These are phyloP conservation scores for Davidsoniella virescens DNA, from an alignment of 2,329 filamentous ascomycete species.

Conservation along the genomic window DNA sequence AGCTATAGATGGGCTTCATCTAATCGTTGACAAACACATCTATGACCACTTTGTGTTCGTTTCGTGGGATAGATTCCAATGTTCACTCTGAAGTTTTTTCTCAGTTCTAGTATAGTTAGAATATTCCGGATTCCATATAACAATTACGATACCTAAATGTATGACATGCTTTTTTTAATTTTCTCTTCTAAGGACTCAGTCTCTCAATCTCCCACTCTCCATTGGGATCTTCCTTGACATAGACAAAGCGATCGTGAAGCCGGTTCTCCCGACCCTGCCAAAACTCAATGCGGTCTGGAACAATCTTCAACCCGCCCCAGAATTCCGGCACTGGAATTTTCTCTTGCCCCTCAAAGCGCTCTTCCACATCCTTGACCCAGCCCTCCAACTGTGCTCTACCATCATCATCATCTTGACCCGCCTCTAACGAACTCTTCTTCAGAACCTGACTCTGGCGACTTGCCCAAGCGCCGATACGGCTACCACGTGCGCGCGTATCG, in stretches of 20 bases:
- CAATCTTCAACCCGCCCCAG: slow-evolving; percentile 80
- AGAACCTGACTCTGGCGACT: slow-evolving; percentile 74
- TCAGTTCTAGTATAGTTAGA: too few species aligned
- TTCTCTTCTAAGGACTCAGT: slow-evolving; percentile 44
- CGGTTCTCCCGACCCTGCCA: slow-evolving; percentile 86
- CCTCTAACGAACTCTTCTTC: slow-evolving; percentile 22
- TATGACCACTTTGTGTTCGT: neutral
- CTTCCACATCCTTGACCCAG: slow-evolving; percentile 62
- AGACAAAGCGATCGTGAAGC: slow-evolving; percentile 85
- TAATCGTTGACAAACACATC: neutral
- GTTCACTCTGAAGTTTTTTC: neutral
- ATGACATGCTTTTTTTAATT: neutral
- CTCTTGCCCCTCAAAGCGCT: slow-evolving; percentile 56
- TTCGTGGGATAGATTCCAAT: neutral
- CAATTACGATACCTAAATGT: too few species aligned
- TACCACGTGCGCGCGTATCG: slow-evolving; percentile 58
- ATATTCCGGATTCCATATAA: too few species aligned
- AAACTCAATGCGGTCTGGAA: slow-evolving; percentile 81
- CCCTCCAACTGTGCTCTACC: slow-evolving; percentile 59
- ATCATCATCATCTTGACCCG: slow-evolving; percentile 28
- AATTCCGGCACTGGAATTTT: slow-evolving; percentile 82
- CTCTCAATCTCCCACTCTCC: slow-evolving; percentile 51
- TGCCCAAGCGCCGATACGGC: slow-evolving; percentile 81
- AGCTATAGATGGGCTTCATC: slow-evolving; percentile 17
- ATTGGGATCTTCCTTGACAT: slow-evolving; percentile 30